Base-by-base conservation (phyloP, 2,329 filamentous ascomycete genomes). In the Aspergillus persii region DNA sequence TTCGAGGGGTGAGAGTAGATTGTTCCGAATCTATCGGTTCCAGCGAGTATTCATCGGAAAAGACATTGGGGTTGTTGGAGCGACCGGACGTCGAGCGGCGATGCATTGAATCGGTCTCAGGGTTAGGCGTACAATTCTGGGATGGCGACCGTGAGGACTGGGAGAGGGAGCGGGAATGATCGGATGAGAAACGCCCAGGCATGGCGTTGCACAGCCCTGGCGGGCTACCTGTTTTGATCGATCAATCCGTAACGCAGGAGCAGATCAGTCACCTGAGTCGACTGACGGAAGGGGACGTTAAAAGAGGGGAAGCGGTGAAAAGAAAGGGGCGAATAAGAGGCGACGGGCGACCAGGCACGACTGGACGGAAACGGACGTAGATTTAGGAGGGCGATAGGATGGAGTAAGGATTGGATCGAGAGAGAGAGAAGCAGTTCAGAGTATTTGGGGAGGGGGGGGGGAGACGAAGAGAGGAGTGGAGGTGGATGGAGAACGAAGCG, bases 1-100 rank as follows among this genome's bases (percentile, higher is more conserved):
- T 73, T 61, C 68, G 63, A 53, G 66, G 68, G 36, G 68, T 69
- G 39, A 69, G 67, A 51, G 71, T 69, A 53, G 72, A 66, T 55
- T 68, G 68, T 64, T 72, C 69, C 56, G 69, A 58, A 58, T 79
- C 71, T 52, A 78, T 68, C 11, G 74, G 70, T 61, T 80, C 77
- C 63, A 81, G 65, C 8, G 78, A 79, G 65, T 77, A 80, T 47
- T 80, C 78, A 64, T 81, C 79, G 60, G 79, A 79, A 67, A 81
- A 81, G 41, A 81, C 73, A 66, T 81, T 76, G 50, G 75, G 73
- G 61, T 78, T 76, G 61, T 78, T 76, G 47, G 73, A 71, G 61
- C 66, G 70, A 70, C 64, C 63, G 57, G 71, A 69, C 47, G 56
- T 60, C 15, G 72, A 72, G 15, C 66, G 66, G 53, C 66, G 68